A percentile compares a stretch with the other conserved stretches of the same genome.
phyloP scores from a whole-genome alignment of 352 stramenopile genomes.

The Phytophthora gonapodyides region DNA sequence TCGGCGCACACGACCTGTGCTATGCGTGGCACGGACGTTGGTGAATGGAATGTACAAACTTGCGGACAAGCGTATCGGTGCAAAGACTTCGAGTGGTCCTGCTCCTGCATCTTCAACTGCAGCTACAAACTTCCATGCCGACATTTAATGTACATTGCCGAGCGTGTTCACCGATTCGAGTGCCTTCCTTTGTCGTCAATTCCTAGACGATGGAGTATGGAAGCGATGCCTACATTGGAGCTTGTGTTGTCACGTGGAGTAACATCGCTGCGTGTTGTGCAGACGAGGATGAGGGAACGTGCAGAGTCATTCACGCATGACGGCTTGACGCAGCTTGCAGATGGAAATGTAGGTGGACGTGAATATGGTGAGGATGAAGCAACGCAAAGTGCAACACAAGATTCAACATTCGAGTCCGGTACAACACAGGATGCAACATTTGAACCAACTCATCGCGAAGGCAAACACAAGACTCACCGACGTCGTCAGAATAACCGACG shows the following conservation, averaged over 20 bases:
- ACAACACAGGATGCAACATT: conserved; percentile 3
- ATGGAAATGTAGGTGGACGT: too few species aligned
- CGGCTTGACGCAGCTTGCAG: conserved; percentile 2
- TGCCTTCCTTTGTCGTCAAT: conserved; percentile 1
- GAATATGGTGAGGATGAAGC: not conserved
- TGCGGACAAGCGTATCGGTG: not conserved
- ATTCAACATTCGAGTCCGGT: not conserved
- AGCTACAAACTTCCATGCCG: conserved; percentile 7
- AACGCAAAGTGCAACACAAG: conserved; percentile 6
- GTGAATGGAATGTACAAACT: not conserved
- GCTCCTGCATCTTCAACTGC: conserved; percentile 4
- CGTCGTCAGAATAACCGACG: not conserved
- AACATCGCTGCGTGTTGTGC: conserved; percentile 2
- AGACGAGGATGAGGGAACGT: not conserved
- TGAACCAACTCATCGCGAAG: not conserved
- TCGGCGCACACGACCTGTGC: not conserved
- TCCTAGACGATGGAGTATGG: conserved; percentile 4
- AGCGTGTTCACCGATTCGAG: conserved; percentile 6
- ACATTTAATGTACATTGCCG: conserved; percentile 8
- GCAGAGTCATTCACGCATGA: not conserved
- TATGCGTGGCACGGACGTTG: not conserved
- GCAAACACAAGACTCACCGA: not conserved
- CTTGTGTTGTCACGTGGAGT: not conserved
- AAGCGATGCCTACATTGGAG: conserved; percentile 5
- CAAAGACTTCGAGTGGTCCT: conserved; percentile 2